These are phyloP conservation scores for Amanita fuliginea DNA, from an alignment of 768 basidiomycete species.

Conservation along the genomic window DNA sequence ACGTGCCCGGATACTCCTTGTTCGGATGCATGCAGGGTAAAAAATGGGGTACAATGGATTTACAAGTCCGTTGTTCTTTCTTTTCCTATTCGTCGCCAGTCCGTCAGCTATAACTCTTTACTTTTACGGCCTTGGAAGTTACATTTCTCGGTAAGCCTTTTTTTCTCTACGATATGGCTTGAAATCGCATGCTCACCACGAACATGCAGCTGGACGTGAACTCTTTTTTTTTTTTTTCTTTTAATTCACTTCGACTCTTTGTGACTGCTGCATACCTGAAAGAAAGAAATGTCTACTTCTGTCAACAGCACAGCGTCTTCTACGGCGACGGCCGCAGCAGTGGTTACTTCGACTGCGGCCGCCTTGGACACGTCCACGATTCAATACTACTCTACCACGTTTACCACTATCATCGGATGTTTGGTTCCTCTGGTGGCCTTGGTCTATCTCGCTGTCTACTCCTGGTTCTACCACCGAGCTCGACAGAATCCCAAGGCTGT, in stretches of 20 bases:
- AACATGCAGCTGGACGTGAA: slow-evolving; percentile 3
- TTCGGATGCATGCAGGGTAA: background rate
- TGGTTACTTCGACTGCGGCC: background rate
- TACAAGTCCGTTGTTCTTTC: background rate
- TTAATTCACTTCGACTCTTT: background rate
- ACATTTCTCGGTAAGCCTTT: background rate
- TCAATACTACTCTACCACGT: slow-evolving; percentile 22
- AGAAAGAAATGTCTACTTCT: slow-evolving; percentile 5
- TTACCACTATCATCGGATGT: slow-evolving; percentile 25
- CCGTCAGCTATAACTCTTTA: background rate
- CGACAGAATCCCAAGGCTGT: slow-evolving; percentile 33
- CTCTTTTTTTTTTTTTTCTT: background rate
- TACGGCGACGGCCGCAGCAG: background rate
- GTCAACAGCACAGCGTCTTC: background rate
- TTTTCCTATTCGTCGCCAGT: background rate
- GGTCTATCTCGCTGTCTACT: slow-evolving; percentile 39
- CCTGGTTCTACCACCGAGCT: slow-evolving; percentile 37
- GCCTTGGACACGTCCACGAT: slow-evolving; percentile 9
- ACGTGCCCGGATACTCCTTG: background rate
- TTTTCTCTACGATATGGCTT: background rate
- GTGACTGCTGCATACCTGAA: background rate
- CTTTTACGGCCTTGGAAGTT: background rate
- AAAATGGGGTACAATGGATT: background rate
- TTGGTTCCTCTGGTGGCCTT: slow-evolving; percentile 23
- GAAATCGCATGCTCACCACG: background rate